Percentiles rank a stretch among this genome's conserved stretches.
phyloP scores from a whole-genome alignment of 345 rosid genomes.

The Melastoma malabathricum region DNA sequence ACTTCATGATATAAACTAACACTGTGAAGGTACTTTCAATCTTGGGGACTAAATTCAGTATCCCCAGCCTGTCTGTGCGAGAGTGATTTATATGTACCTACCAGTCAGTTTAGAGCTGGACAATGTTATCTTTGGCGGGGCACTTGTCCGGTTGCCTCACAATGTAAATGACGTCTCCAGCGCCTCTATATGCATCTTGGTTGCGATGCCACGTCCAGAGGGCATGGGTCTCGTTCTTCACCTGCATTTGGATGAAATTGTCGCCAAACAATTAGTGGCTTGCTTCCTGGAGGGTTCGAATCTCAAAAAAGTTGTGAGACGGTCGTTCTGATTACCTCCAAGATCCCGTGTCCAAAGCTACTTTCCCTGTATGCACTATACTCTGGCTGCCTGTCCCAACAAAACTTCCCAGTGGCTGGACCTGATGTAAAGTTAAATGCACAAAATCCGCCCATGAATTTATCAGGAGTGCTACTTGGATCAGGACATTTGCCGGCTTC shows the following conservation, averaged over 20 bases:
- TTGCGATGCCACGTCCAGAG: conserved; percentile 88
- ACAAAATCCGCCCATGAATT: conserved; percentile 48
- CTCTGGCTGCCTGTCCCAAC: conserved; percentile 90
- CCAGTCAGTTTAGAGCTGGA: not conserved
- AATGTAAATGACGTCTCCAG: conserved; percentile 75
- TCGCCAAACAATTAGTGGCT: no score
- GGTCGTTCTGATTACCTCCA: conserved; percentile 45
- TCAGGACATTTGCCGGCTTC: conserved; percentile 75
- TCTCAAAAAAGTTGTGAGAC: no score
- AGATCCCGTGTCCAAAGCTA: conserved; percentile 89
- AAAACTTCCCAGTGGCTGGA: conserved; percentile 52
- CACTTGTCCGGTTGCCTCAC: conserved; percentile 68
- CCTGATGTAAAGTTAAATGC: conserved; percentile 71
- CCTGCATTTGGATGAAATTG: conserved; percentile 21
- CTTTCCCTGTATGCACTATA: conserved; percentile 84
- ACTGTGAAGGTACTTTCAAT: no score
- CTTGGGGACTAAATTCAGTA: no score
- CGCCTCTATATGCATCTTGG: conserved; percentile 35
- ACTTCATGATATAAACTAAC: no score
- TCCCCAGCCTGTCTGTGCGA: no score
- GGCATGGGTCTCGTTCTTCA: conserved; percentile 76
- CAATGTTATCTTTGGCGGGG: conserved; percentile 9
- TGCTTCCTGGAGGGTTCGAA: no score
- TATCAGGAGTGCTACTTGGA: conserved; percentile 42
- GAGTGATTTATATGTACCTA: no score